phyloP scores from a whole-genome alignment of 73 alveolate species.

The Effrenium voratum region DNA sequence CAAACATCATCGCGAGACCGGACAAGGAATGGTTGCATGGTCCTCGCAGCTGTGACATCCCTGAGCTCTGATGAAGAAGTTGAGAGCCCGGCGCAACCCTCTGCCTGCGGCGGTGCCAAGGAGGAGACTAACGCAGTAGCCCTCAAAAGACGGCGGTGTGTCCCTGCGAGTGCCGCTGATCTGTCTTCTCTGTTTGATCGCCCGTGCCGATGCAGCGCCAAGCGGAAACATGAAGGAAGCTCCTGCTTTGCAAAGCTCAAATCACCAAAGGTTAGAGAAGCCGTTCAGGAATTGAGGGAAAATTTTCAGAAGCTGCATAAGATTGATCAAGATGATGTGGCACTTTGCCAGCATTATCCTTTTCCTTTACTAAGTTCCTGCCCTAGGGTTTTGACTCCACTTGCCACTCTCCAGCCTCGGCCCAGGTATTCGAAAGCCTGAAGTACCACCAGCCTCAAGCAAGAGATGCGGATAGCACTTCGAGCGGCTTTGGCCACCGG shows the following conservation, averaged over 20 bases:
- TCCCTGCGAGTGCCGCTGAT: neutral
- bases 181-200: neutral
- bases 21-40: too few relatives aligned
- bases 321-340: neutral
- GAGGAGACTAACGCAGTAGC: neutral
- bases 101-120: neutral
- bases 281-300: neutral
- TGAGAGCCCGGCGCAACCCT: neutral
- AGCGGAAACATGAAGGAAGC: neutral
- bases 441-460: neutral
- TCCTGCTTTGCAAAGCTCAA: neutral
- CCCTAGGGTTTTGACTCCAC: neutral
- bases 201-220: neutral
- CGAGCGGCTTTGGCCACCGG: neutral
- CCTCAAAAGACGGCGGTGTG: neutral
- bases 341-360: neutral
- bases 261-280: too few relatives aligned
- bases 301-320: neutral
- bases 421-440: constrained; percentile 28
- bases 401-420: neutral
- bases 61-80: neutral
- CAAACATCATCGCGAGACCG: too few relatives aligned
- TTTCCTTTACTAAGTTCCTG: neutral
- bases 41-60: too few relatives aligned
- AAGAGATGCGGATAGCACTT: neutral